Evolutionary conservation across 192 early-diverging fungal species (phyloP).

Genomic region (Coemansia sp.): DNA sequence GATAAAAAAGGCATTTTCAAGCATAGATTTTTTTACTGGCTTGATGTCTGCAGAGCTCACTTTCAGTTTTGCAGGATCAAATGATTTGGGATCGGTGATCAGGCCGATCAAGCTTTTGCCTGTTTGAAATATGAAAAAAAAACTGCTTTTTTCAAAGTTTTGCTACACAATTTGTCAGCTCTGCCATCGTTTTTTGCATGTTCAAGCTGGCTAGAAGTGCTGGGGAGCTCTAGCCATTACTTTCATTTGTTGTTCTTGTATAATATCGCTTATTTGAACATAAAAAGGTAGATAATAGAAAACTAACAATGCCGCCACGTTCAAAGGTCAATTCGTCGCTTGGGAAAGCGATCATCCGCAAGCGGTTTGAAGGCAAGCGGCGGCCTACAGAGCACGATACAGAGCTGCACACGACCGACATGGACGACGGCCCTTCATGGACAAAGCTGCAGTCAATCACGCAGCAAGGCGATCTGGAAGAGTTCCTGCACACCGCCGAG

Average conservation of each 20-base stretch:
- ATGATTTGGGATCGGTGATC: not conserved
- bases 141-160: not conserved
- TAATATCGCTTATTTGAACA: not conserved
- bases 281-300: not conserved
- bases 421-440: conserved; percentile 83
- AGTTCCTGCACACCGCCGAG: conserved; percentile 91
- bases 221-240: not conserved
- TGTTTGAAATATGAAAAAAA: not conserved
- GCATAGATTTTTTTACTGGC: not conserved
- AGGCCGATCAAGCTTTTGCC: not conserved
- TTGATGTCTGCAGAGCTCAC: too few species aligned
- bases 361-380: conserved; percentile 55
- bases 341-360: conserved; percentile 50
- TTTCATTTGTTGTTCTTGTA: not conserved
- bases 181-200: not conserved
- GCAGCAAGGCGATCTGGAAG: conserved; percentile 95
- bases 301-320: conserved; percentile 24
- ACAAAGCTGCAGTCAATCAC: conserved; percentile 92
- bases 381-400: conserved; percentile 50
- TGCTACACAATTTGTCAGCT: not conserved
- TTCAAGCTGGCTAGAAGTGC: not conserved
- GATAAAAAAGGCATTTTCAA: not conserved
- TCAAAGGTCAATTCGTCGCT: conserved; percentile 46
- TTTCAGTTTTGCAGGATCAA: not conserved
- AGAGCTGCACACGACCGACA: conserved; percentile 80